These are phyloP conservation scores for Fusarium armeniacum DNA, from an alignment of 2,329 filamentous ascomycete genomes.

Conservation along the genomic window DNA sequence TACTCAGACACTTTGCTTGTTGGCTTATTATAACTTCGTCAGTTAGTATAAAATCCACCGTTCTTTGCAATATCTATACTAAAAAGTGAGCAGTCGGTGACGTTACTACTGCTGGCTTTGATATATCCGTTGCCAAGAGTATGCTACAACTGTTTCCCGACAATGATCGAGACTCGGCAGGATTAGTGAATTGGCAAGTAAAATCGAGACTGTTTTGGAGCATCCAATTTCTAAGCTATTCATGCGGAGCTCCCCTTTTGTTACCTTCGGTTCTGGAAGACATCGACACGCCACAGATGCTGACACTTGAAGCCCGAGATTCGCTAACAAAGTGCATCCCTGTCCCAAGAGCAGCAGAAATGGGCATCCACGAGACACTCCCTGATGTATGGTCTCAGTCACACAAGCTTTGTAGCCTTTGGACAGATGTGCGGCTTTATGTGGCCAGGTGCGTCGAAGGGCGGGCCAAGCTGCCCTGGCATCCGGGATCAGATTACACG, in stretches of 20 bases:
- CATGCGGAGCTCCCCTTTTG: constrained; percentile 7
- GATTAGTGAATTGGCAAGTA: not conserved
- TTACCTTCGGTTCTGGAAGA: not conserved
- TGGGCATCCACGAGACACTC: not conserved
- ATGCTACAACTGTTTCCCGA: constrained; percentile 1
- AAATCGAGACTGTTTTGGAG: constrained; percentile 27
- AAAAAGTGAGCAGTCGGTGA: constrained; percentile 10
- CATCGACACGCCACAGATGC: not conserved
- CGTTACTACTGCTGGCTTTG: constrained; percentile 21
- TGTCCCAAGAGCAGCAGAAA: not conserved
- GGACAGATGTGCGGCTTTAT: constrained; percentile 22
- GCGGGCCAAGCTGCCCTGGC: constrained; percentile 9
- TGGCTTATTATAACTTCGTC: constrained; percentile 27
- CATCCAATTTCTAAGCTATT: not conserved
- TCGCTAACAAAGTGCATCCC: not conserved
- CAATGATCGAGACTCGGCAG: not conserved
- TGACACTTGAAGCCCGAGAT: not conserved
- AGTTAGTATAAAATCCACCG: not conserved
- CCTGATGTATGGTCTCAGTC: constrained; percentile 20
- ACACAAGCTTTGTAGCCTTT: constrained; percentile 8
- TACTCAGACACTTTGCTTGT: constrained; percentile 16
- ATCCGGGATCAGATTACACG: constrained; percentile 30
- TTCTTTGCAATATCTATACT: not conserved
- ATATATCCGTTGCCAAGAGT: constrained; percentile 26
- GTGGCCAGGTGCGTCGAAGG: constrained; percentile 33